A percentile compares a stretch with the other conserved stretches of the same genome.
Evolutionary conservation across 371 early-diverging fungal species (phyloP).

Genomic region (Cokeromyces recurvatus): DNA sequence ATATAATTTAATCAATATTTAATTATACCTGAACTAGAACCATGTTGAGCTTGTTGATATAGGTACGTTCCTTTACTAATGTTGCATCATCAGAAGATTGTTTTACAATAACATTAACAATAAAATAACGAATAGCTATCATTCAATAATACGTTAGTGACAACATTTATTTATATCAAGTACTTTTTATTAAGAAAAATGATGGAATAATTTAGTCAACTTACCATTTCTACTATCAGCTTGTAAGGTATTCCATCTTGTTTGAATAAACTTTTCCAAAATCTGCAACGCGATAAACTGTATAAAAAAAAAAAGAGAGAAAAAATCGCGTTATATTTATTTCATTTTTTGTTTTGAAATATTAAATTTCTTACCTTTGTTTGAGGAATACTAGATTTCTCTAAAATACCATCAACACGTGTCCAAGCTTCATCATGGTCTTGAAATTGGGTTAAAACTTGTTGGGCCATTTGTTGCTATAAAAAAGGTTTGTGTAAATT

Average conservation of each 20-base stretch:
- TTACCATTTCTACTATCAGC: conserved; percentile 86
- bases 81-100: conserved; percentile 80
- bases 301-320: conserved; percentile 1
- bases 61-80: conserved; percentile 66
- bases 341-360: too few species aligned
- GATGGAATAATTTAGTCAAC: not conserved
- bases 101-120: conserved; percentile 86
- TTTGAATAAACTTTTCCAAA: conserved; percentile 95
- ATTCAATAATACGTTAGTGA: not conserved
- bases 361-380: conserved; percentile 80
- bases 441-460: conserved; percentile 89
- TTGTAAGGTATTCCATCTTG: conserved; percentile 95
- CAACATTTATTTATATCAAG: not conserved
- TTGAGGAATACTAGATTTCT: conserved; percentile 72
- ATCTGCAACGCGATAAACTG: conserved; percentile 96
- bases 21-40: conserved; percentile 85
- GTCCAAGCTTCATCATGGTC: conserved; percentile 98
- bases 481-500: not conserved
- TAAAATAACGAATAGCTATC: conserved; percentile 91
- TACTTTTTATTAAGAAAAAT: not conserved
- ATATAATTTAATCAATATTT: not conserved
- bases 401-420: conserved; percentile 92
- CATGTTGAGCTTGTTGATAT: conserved; percentile 89
- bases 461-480: conserved; percentile 82
- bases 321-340: conserved; percentile 20